Evolutionary conservation across 306 rosid genomes (phyloP), one percentile per base, ranked within the genome.

Genomic region (Acacia melanoxylon): DNA sequence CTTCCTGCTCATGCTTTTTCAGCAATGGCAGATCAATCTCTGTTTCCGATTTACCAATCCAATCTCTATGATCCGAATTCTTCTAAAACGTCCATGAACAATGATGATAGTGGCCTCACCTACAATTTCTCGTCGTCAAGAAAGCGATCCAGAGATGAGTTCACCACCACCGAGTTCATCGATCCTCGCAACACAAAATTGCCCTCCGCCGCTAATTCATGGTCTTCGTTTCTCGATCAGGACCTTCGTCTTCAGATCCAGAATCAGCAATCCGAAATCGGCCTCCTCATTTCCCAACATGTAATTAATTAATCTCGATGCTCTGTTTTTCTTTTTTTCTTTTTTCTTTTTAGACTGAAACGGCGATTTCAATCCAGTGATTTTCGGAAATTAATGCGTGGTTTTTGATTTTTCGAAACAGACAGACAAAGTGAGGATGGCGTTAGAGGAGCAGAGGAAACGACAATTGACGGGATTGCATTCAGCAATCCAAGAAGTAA

Each of bases 361-460:
- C 41, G 41, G 6, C 8, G 41, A 6, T 37, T 8, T 59, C 29
- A 56, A n/a, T 54, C 11, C 4, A 20, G 8, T 54, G 4, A 52
- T 56, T 9, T 10, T 6, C 10, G 68, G 8, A 27, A 5, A 2
- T 24, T 46, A 71, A 71, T 16, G 8, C 2, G 20, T 6, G 61
- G 25, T 10, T 20, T 31, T 5, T 2, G 12, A 10, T 10, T 51
- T n/a, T n/a, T n/a, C 17, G 37, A 1, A 12, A 75, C 92, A 94
- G 98, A 78, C 90, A 1, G 95, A 93, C 62, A 91, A 82, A 31
- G 59, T 90, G 88, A 88, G 89, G 70, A 17, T 85, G 82, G 88
- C 85, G 66, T 14, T 93, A 2, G 92, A 88, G 31, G 87, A 88
- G 14, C 88, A 84, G 16, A 76, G 91, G 67, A 65, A 66, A 72